Evolutionary conservation across 2,329 filamentous ascomycete genomes (phyloP).

Genomic region (Ceratocystiopsis minuta): DNA sequence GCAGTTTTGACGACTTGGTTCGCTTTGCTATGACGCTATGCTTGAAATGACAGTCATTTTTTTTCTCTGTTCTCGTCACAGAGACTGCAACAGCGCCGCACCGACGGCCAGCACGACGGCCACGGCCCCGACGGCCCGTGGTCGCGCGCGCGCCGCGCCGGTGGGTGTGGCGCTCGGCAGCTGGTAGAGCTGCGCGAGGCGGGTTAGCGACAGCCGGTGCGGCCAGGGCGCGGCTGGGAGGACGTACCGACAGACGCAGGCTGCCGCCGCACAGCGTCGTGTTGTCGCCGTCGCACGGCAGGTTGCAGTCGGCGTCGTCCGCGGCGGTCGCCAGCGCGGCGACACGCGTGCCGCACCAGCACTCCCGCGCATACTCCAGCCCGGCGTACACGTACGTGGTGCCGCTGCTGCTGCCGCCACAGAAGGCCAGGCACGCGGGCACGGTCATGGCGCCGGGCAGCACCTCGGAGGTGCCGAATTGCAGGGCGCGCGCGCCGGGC

Average conservation of each 20-base stretch:
- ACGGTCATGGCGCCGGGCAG: conserved; percentile 31
- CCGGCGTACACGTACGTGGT: conserved; percentile 30
- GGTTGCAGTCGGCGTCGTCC: conserved; percentile 28
- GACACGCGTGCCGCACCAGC: conserved; percentile 38
- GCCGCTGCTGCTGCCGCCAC: conserved; percentile 17
- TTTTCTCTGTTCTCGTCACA: too few species aligned
- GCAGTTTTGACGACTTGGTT: conserved; percentile 21
- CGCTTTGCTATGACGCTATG: too few species aligned
- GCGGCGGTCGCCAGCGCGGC: conserved; percentile 27
- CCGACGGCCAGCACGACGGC: too few species aligned
- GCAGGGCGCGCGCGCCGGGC: conserved; percentile 24
- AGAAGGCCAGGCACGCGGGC: conserved; percentile 31
- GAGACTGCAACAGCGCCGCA: too few species aligned
- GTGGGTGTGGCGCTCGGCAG: too few species aligned
- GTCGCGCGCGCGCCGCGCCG: too few species aligned
- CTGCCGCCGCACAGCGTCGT: conserved; percentile 35
- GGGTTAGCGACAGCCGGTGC: too few species aligned
- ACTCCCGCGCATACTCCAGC: conserved; percentile 36
- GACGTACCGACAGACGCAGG: conserved; percentile 26
- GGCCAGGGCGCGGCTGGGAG: too few species aligned
- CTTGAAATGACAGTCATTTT: too few species aligned
- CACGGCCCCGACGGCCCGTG: too few species aligned
- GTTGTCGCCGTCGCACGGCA: conserved; percentile 34
- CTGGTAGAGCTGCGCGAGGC: too few species aligned
- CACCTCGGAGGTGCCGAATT: conserved; percentile 22